Evolutionary conservation across 1,139 yeast species (phyloP), one percentile per base, ranked within the genome.

Genomic region (Yamadazyma buinensis): DNA sequence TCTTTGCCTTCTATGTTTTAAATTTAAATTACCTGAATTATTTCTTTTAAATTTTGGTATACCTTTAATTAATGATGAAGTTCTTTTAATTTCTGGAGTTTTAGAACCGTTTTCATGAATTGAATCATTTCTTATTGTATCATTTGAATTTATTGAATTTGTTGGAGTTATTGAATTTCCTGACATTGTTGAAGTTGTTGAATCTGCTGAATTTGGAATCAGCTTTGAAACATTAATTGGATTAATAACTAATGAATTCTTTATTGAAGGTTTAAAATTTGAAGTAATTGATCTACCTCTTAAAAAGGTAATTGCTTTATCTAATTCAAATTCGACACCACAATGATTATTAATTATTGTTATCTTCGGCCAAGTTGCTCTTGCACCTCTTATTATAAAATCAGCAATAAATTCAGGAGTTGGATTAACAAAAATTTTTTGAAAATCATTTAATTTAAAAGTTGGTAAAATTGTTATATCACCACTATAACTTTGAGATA

Each of bases 331-430:
- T 51, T 92, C 98, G 26, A 88, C 79, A 0, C 92, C 81, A 55
- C 96, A 87, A 51, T 87, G 96, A 54, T 90, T 90, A 44, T 81
- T 74, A 32, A 90, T 86, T 26, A 88, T 72, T 1, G 95, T 77
- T 3, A 90, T 61, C 50, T 86, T 85, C 0, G 96, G 95, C 97
- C 97, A 92, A 0, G 95, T 81, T 0, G 97, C 92, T 42, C 85
- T 67, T 0, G 95, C 95, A 2, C 97, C 98, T 43, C 95, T 72
- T 28, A 80, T 68, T 7, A 82, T 75, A 37, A 88, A 82, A 38
- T 81, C 82, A 32, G 80, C 57, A 35, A 88, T 59, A 48, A 84
- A 86, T 34, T 77, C 84, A 0, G 84, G 79, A 0, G 90, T 73
- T 1, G 98, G 98, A 51, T 92, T 90, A 20, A 74, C 72, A 48